Evolutionary conservation across 1,284 basidiomycete species (phyloP), one percentile per base, ranked within the genome.

Genomic region (Leucoagaricus sp.): DNA sequence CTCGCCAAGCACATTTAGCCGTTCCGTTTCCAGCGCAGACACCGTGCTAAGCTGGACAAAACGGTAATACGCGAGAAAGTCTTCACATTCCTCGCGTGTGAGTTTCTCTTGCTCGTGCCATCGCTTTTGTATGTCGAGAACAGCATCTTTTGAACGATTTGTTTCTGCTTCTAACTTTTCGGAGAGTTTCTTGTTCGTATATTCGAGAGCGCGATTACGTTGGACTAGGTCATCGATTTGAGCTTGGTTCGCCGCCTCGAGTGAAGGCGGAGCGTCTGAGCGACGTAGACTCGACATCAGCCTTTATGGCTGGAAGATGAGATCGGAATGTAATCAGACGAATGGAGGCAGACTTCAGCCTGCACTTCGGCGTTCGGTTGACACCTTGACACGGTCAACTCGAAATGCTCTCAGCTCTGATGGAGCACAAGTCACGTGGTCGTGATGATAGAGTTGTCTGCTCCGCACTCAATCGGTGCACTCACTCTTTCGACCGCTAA

Each of bases 161-260:
- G 75, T 68, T 63, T 84, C 84, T 23, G 67, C 64, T 5, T 68
- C 68, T 33, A 82, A 61, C 48, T 82, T 75, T 19, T 79, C 77
- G 5, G 70, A 63, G n/a, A 85, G 73, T 46, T 77, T 80, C 62
- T 79, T 78, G 65, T 79, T 77, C 1, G 77, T 79, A 58, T 84
- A 78, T 58, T 87, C 85, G 52, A 86, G 76, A 0, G 79, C 80
- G 28, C 81, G 81, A 66, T 82, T 86, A 59, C 82, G 76, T 61
- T 84, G 78, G 2, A 87, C 84, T 49, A 89, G 79, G 47, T 89
- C 85, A 52, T 83, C 78, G 54, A 89, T 86, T 64, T 88, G 87
- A 4, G 76, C 70, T 57, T 84, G 84, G 64, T 86, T 80, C 9
- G 83, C 80, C 23, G 83, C 75, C 58, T 86, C 82, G 9, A 80